These are phyloP conservation scores for Lactifluus volemus DNA, from an alignment of 768 basidiomycete species.

Conservation along the genomic window DNA sequence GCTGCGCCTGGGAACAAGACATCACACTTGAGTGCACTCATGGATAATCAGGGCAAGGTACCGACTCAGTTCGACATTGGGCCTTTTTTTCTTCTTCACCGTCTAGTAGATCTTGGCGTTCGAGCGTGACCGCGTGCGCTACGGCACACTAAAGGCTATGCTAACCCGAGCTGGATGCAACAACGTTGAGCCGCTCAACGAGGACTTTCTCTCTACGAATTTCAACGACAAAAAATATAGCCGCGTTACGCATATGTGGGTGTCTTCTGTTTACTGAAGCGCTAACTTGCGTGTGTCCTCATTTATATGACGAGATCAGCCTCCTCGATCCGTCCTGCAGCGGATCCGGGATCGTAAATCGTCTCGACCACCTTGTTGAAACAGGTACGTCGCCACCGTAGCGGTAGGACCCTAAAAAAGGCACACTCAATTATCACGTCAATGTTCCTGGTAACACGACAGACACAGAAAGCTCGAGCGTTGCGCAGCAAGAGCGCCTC, in stretches of 20 bases:
- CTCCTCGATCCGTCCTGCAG: conserved; percentile 96
- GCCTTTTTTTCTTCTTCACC: not conserved
- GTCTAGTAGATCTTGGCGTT: conserved; percentile 66
- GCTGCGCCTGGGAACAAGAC: conserved; percentile 99
- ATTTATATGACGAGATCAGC: conserved; percentile 32
- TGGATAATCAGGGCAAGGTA: conserved; percentile 77
- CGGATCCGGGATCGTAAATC: conserved; percentile 86
- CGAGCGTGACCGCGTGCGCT: conserved; percentile 78
- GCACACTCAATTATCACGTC: conserved; percentile 4
- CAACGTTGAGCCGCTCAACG: conserved; percentile 68
- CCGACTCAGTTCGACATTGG: not conserved
- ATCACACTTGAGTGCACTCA: conserved; percentile 82
- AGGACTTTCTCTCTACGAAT: conserved; percentile 78
- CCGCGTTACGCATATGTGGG: conserved; percentile 81
- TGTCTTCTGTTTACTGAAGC: not conserved
- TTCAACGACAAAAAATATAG: conserved; percentile 55
- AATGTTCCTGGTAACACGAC: conserved; percentile 1
- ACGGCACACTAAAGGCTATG: conserved; percentile 79
- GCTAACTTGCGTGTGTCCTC: not conserved
- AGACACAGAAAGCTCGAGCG: conserved; percentile 46
- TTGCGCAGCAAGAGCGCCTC: conserved; percentile 58
- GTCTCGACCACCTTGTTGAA: conserved; percentile 76
- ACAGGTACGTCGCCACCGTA: conserved; percentile 39
- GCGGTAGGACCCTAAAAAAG: not conserved
- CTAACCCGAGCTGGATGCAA: conserved; percentile 71